Evolutionary conservation across 768 basidiomycete species (phyloP).

Genomic region (Mycena vulgaris): DNA sequence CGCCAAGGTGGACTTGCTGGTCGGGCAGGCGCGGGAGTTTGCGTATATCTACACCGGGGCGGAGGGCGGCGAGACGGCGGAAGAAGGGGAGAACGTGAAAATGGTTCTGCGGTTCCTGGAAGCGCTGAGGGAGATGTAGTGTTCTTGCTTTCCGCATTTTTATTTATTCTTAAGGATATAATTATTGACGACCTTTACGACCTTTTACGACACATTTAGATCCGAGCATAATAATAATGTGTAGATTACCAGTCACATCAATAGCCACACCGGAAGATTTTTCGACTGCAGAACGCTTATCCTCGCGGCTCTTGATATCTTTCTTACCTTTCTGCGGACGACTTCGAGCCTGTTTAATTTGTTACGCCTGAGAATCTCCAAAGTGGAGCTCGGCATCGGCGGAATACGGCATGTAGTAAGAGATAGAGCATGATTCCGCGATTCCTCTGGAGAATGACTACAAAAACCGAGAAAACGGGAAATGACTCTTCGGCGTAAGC

Average conservation of each 20-base stretch:
- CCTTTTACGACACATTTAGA: conserved; percentile 1
- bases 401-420: too few species aligned
- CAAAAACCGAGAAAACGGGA: too few species aligned
- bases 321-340: too few species aligned
- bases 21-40: conserved; percentile 63
- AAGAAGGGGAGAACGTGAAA: conserved; percentile 60
- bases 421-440: too few species aligned
- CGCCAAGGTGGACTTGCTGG: conserved; percentile 52
- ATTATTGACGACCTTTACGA: conserved; percentile 24
- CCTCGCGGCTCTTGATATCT: too few species aligned
- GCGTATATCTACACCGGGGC: conserved; percentile 59
- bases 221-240: neutral
- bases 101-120: conserved; percentile 72
- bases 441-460: too few species aligned
- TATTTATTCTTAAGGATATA: neutral
- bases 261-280: too few species aligned
- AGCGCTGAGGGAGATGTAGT: conserved; percentile 48
- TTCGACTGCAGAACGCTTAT: too few species aligned
- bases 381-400: too few species aligned
- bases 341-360: too few species aligned
- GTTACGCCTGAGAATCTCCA: too few species aligned
- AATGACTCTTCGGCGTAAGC: too few species aligned
- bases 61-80: conserved; percentile 37
- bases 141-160: neutral
- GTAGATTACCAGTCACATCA: neutral